These are phyloP conservation scores for Ashbya aceris DNA, from an alignment of 1,139 yeast genomes.

Conservation along the genomic window DNA sequence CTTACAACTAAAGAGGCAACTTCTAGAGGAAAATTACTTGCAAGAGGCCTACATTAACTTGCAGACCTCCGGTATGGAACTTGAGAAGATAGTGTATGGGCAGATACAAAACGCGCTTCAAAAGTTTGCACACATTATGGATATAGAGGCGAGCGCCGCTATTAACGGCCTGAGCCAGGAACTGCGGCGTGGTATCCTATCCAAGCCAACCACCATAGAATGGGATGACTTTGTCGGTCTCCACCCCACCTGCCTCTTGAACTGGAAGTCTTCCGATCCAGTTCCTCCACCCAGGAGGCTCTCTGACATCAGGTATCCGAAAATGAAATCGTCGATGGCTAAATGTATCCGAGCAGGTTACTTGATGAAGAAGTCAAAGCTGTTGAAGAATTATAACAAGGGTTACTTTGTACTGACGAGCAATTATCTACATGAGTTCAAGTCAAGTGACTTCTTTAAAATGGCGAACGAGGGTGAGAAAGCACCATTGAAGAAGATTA, in stretches of 20 bases:
- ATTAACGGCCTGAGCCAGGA: slow-evolving; percentile 52
- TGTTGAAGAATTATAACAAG: slow-evolving; percentile 51
- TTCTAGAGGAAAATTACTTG: slow-evolving; percentile 59
- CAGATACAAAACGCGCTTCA: slow-evolving; percentile 56
- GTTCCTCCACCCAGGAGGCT: slow-evolving; percentile 39
- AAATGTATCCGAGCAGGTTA: slow-evolving; percentile 48
- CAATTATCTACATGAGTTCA: slow-evolving; percentile 64
- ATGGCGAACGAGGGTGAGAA: slow-evolving; percentile 29
- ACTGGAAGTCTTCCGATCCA: slow-evolving; percentile 41
- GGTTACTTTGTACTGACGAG: slow-evolving; percentile 69
- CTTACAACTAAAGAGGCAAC: slow-evolving; percentile 57
- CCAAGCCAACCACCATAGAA: slow-evolving; percentile 54
- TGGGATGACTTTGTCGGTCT: slow-evolving; percentile 69
- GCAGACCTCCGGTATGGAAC: slow-evolving; percentile 61
- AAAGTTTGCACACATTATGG: slow-evolving; percentile 46
- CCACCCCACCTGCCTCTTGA: slow-evolving; percentile 33
- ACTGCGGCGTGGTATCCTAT: slow-evolving; percentile 52
- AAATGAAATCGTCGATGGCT: slow-evolving; percentile 41
- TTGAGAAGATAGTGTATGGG: slow-evolving; percentile 58
- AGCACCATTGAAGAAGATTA: slow-evolving; percentile 15
- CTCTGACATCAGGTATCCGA: slow-evolving; percentile 42
- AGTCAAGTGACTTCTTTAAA: slow-evolving; percentile 51
- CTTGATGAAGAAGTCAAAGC: slow-evolving; percentile 51
- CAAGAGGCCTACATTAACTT: slow-evolving; percentile 63
- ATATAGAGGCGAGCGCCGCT: slow-evolving; percentile 48